phyloP scores from a whole-genome alignment of 106 monocot genomes.

The Phalaenopsis equestris region DNA sequence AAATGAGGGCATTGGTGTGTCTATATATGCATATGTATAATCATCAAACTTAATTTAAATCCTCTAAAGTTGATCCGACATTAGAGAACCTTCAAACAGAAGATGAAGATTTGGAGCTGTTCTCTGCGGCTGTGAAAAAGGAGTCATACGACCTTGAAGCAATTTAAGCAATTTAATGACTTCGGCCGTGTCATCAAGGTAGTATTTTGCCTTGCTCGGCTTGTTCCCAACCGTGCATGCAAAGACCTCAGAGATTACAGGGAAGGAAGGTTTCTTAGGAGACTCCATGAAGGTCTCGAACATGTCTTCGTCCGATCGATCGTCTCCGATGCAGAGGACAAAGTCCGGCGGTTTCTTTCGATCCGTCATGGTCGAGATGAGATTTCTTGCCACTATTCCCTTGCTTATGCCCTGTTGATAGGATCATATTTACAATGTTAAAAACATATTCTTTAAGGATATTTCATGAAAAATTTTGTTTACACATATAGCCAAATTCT shows the following conservation, averaged over 20 bases:
- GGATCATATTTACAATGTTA: too few species aligned
- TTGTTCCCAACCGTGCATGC: conserved; percentile 87
- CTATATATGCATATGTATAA: too few species aligned
- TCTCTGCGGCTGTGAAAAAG: conserved; percentile 12
- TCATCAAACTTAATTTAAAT: neutral
- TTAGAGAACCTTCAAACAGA: conserved; percentile 49
- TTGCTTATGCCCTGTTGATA: conserved; percentile 46
- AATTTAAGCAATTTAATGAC: conserved; percentile 68
- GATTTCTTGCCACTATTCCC: conserved; percentile 34
- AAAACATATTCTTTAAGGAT: too few species aligned
- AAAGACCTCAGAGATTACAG: conserved; percentile 46
- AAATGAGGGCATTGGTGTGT: too few species aligned
- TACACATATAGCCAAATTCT: neutral
- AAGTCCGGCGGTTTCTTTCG: conserved; percentile 45
- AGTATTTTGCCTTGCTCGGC: conserved; percentile 87
- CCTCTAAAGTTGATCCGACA: neutral
- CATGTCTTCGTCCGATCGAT: conserved; percentile 88
- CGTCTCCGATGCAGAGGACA: conserved; percentile 73
- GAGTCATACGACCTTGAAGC: conserved; percentile 48
- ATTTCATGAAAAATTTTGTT: too few species aligned
- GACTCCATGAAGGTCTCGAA: conserved; percentile 57
- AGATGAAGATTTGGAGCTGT: conserved; percentile 7
- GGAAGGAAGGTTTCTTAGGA: conserved; percentile 17
- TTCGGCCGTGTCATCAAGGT: conserved; percentile 66
- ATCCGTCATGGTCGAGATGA: conserved; percentile 38